phyloP scores from a whole-genome alignment of 352 stramenopile genomes.

The Hyaloperonospora brassicae region DNA sequence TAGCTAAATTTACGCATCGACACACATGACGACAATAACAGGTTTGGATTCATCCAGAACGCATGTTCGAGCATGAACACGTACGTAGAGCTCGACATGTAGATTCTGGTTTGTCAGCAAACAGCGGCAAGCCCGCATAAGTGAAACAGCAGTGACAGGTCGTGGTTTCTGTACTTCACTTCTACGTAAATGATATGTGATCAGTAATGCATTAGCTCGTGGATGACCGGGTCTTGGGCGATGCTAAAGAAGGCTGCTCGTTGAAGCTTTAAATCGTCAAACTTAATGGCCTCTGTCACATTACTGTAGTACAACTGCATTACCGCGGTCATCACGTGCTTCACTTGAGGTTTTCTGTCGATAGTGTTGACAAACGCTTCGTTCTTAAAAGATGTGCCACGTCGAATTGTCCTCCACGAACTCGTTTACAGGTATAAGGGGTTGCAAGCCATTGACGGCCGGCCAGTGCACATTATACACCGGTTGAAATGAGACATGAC shows the following conservation, averaged over 20 bases:
- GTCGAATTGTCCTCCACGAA: conserved; percentile 58
- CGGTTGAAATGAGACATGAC: conserved; percentile 61
- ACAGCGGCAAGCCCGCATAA: conserved; percentile 86
- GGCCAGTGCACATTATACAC: conserved; percentile 77
- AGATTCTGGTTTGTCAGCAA: conserved; percentile 89
- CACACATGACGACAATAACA: conserved; percentile 1
- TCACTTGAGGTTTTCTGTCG: conserved; percentile 71
- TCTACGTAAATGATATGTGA: conserved; percentile 86
- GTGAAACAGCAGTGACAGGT: conserved; percentile 69
- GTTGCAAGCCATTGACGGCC: conserved; percentile 75
- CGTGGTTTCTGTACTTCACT: conserved; percentile 77
- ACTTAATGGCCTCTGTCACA: conserved; percentile 75
- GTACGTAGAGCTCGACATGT: conserved; percentile 90
- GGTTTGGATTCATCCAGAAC: background rate
- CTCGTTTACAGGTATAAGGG: conserved; percentile 79
- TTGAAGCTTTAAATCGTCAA: conserved; percentile 62
- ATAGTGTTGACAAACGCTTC: conserved; percentile 60
- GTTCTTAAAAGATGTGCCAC: conserved; percentile 66
- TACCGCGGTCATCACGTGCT: conserved; percentile 83
- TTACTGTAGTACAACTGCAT: conserved; percentile 89
- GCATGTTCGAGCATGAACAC: conserved; percentile 6
- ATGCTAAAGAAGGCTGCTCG: conserved; percentile 73
- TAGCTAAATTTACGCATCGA: conserved; percentile 34
- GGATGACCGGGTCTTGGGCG: conserved; percentile 78
- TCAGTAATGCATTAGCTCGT: conserved; percentile 86